phyloP scores from a whole-genome alignment of 805 yeast genomes.

The Kuraishia capsulata region DNA sequence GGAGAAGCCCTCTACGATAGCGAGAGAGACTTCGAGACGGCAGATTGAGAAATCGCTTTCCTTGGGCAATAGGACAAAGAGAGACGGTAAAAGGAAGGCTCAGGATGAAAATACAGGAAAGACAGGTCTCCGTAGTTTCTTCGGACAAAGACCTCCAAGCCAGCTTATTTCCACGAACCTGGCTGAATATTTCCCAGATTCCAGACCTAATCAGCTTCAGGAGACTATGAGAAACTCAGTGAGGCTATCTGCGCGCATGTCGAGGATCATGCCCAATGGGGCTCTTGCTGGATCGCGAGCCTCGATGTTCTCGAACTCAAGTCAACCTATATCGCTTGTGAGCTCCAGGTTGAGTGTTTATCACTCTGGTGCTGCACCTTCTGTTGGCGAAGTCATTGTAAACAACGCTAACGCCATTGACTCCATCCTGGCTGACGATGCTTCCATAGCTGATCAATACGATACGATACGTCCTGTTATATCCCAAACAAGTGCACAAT shows the following conservation, averaged over 20 bases:
- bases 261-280: slow-evolving; percentile 23
- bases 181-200: slow-evolving; percentile 86
- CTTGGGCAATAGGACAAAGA: slow-evolving; percentile 1
- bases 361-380: background rate
- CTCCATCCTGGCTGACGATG: slow-evolving; percentile 14
- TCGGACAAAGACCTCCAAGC: slow-evolving; percentile 90
- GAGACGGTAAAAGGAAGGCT: background rate
- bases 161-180: slow-evolving; percentile 84
- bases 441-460: background rate
- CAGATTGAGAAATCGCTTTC: slow-evolving; percentile 19
- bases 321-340: slow-evolving; percentile 15
- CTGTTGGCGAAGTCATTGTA: slow-evolving; percentile 53
- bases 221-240: slow-evolving; percentile 80
- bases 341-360: slow-evolving; percentile 11
- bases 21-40: slow-evolving; percentile 46
- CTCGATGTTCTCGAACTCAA: slow-evolving; percentile 4
- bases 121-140: slow-evolving; percentile 27
- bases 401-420: slow-evolving; percentile 50
- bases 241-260: slow-evolving; percentile 61
- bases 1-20: slow-evolving; percentile 55
- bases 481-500: background rate
- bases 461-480: background rate
- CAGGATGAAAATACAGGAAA: slow-evolving; percentile 6
- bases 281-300: slow-evolving; percentile 6
- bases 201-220: slow-evolving; percentile 60